Base-by-base conservation (phyloP, 805 yeast species). In the Priceomyces melissophilus region DNA sequence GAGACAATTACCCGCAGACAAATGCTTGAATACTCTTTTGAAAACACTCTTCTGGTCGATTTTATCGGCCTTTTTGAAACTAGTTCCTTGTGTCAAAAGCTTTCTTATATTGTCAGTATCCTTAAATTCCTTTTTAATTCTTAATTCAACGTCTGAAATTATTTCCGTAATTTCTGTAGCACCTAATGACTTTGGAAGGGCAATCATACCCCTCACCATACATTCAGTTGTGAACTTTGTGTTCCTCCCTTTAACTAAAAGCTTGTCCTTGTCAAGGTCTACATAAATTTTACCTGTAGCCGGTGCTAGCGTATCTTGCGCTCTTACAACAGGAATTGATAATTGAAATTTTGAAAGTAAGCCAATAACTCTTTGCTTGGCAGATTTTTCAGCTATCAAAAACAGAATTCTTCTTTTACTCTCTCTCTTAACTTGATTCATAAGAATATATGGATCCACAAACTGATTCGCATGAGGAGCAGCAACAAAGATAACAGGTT, bases 401-500 rank as follows among this genome's bases (percentile, higher is more conserved):
- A 90, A 89, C 14, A 88, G 78, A 11, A 87, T 76, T 32, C 91
- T 68, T 46, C 96, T 72, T 6, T 80, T 75, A 2, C 84, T 75
- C 42, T 79, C 80, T 38, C 70, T 68, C 51, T 81, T 77, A 17
- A 87, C 91, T 57, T 85, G 91, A 35, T 85, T 82, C 85, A 87
- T 82, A 35, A 93, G 69, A 38, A 93, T 75, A 37, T 90, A 78
- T 2, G 93, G 91, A 40, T 78, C 78, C 27, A 90, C 88, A 57
- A 90, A 90, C 64, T 87, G 96, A 57, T 87, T 87, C n/a, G 96
- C 95, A 67, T 91, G 99, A 1, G 98, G 98, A 2, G 96, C 99
- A 9, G 93, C 95, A 28, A 93, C 98, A 47, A 93, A 83, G 40
- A 91, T 84, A 7, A 89, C 82, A 0, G 98, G 91, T 0, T 96